Conservation (phyloP, 2,329 filamentous ascomycete genomes). For the Geosmithia putterillii region DNA sequence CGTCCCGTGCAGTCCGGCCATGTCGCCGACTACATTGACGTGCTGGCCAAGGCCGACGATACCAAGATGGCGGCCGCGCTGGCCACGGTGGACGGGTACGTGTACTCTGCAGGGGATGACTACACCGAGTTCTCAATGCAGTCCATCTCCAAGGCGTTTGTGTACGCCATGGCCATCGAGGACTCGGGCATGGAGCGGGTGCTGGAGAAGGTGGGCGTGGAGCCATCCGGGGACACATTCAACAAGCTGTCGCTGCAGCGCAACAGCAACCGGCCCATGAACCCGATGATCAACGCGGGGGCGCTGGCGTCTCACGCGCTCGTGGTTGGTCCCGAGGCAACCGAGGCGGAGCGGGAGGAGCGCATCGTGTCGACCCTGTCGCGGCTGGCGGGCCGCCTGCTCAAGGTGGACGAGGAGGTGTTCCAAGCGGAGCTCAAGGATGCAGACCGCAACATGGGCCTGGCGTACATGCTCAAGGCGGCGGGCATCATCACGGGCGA, state of each 20-base stretch:
- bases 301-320: slow-evolving; percentile 20
- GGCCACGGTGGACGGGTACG: slow-evolving; percentile 24
- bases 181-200: slow-evolving; percentile 20
- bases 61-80: slow-evolving; percentile 23
- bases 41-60: slow-evolving; percentile 22
- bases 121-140: slow-evolving; percentile 25
- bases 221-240: slow-evolving; percentile 25
- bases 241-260: slow-evolving; percentile 18
- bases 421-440: slow-evolving; percentile 22
- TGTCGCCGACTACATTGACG: slow-evolving; percentile 23
- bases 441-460: slow-evolving; percentile 20
- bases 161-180: slow-evolving; percentile 25
- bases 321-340: slow-evolving; percentile 14
- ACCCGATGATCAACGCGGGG: slow-evolving; percentile 23
- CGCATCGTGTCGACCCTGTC: slow-evolving; percentile 21
- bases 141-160: slow-evolving; percentile 26
- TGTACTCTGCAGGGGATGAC: slow-evolving; percentile 26
- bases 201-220: slow-evolving; percentile 24
- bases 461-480: slow-evolving; percentile 27
- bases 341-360: slow-evolving; percentile 18
- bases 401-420: slow-evolving; percentile 23
- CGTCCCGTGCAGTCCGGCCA: slow-evolving; percentile 15
- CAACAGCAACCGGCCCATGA: slow-evolving; percentile 17
- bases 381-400: slow-evolving; percentile 18
- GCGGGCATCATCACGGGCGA: slow-evolving; percentile 22